Evolutionary conservation across 345 rosid species (phyloP).

Genomic region (Gossypium arboreum): DNA sequence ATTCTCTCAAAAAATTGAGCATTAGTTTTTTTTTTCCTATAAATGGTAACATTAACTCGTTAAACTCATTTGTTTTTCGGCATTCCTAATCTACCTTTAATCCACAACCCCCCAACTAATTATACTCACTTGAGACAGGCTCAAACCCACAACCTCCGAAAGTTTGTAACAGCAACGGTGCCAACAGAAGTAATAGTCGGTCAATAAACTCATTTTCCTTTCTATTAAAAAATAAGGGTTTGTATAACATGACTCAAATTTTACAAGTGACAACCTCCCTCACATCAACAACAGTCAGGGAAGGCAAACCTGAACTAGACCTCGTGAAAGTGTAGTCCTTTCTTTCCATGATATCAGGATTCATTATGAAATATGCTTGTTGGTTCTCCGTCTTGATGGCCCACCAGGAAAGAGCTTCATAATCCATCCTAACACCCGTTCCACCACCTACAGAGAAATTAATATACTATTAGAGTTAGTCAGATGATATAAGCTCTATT

Average conservation of each 20-base stretch:
- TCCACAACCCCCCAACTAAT: too few relatives aligned
- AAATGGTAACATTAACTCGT: too few relatives aligned
- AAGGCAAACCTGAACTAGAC: not conserved
- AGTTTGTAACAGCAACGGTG: too few relatives aligned
- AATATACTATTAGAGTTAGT: not conserved
- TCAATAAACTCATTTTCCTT: conserved; percentile 15
- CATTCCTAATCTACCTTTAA: too few relatives aligned
- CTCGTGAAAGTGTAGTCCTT: not conserved
- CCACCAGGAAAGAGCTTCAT: conserved; percentile 99
- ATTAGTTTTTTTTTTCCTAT: too few relatives aligned
- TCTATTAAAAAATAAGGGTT: conserved; percentile 33
- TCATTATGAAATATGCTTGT: conserved; percentile 68
- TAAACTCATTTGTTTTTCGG: too few relatives aligned
- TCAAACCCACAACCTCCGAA: too few relatives aligned
- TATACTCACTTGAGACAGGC: too few relatives aligned
- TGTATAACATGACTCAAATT: conserved; percentile 29
- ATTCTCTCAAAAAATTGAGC: too few relatives aligned
- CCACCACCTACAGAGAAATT: conserved; percentile 63
- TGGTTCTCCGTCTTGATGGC: conserved; percentile 69
- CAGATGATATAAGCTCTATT: not conserved
- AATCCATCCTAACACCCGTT: conserved; percentile 97
- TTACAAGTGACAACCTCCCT: conserved; percentile 39
- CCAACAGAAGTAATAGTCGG: not conserved
- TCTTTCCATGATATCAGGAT: conserved; percentile 12
- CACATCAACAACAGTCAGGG: conserved; percentile 19